Evolutionary conservation across 2,329 filamentous ascomycete species (phyloP).

Genomic region (Diaporthe velutina): DNA sequence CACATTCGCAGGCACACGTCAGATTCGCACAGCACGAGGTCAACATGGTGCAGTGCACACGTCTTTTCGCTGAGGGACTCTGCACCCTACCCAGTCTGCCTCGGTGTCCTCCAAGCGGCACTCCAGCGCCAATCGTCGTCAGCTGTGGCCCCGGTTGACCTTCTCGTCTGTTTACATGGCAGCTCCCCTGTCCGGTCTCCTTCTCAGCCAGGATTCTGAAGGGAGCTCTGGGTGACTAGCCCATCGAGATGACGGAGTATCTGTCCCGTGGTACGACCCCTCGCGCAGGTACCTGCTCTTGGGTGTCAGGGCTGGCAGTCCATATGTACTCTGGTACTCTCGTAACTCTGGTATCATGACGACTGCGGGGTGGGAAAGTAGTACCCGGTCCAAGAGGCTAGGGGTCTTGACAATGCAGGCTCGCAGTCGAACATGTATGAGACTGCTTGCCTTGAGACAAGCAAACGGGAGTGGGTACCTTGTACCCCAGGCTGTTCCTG

Average conservation of each 20-base stretch:
- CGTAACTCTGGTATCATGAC: background rate
- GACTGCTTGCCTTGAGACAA: background rate
- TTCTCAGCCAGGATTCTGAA: background rate
- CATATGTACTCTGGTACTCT: background rate
- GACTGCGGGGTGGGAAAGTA: conserved; percentile 16
- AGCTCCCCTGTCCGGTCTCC: background rate
- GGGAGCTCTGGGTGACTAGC: background rate
- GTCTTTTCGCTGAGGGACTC: background rate
- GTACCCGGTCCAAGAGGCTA: background rate
- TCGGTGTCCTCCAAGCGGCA: background rate
- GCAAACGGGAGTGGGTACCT: background rate
- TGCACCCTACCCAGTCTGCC: conserved; percentile 11
- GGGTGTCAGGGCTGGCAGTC: background rate
- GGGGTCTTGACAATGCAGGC: background rate
- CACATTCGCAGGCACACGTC: background rate
- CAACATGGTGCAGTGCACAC: background rate
- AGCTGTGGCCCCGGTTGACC: background rate
- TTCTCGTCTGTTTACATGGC: conserved; percentile 13
- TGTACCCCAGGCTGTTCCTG: conserved; percentile 4
- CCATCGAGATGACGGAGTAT: conserved; percentile 7
- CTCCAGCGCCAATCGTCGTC: background rate
- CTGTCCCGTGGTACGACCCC: background rate
- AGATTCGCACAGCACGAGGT: background rate
- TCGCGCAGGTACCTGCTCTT: background rate
- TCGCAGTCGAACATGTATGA: background rate